phyloP scores from a whole-genome alignment of 2,329 filamentous ascomycete species.

The Chaetomium sp. region DNA sequence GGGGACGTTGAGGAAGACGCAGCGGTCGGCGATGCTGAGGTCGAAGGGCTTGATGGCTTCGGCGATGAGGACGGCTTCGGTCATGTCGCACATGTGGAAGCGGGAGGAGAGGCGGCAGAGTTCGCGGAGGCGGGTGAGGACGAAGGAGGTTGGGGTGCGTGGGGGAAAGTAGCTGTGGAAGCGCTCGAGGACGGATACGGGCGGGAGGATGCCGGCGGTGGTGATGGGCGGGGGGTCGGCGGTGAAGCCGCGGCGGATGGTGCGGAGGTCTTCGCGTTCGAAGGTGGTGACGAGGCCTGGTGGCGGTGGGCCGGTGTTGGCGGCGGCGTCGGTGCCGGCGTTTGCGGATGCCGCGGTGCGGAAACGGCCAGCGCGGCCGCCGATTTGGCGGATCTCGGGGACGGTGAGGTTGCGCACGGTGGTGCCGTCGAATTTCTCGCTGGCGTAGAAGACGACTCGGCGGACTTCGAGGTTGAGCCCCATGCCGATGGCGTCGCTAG shows the following conservation, averaged over 20 bases:
- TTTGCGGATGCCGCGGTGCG: conserved; percentile 58
- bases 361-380: conserved; percentile 82
- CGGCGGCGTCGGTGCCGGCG: conserved; percentile 10
- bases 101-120: conserved; percentile 55
- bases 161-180: conserved; percentile 79
- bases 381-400: conserved; percentile 91
- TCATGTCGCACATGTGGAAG: conserved; percentile 65
- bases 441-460: conserved; percentile 78
- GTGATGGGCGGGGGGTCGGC: conserved; percentile 58
- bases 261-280: conserved; percentile 59
- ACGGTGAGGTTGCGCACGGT: conserved; percentile 53
- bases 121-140: conserved; percentile 68
- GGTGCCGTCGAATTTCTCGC: conserved; percentile 63
- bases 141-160: conserved; percentile 73
- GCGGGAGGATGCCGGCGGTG: conserved; percentile 68
- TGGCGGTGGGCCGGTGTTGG: background rate
- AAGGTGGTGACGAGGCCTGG: conserved; percentile 75
- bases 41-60: conserved; percentile 67
- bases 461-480: conserved; percentile 90
- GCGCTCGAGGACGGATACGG: conserved; percentile 61
- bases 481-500: conserved; percentile 86
- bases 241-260: conserved; percentile 57
- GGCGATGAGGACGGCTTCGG: conserved; percentile 58
- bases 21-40: conserved; percentile 66
- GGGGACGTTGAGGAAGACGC: conserved; percentile 69